Percentiles rank a stretch among this genome's conserved stretches.
Evolutionary conservation across 331 rosid species (phyloP).

Genomic region (Erythrophleum ivorense): DNA sequence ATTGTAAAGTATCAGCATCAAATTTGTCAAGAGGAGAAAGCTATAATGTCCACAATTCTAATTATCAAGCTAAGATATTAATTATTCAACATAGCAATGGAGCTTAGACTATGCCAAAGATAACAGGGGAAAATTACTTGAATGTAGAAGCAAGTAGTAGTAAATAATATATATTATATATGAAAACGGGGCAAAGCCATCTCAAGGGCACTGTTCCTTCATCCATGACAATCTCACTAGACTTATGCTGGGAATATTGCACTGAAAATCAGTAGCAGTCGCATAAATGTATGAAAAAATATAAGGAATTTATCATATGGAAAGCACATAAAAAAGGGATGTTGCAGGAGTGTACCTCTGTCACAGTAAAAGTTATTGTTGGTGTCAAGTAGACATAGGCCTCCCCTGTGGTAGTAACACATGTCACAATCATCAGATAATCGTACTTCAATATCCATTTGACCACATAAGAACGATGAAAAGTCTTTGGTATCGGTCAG

Average conservation of each 20-base stretch:
- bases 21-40: not conserved
- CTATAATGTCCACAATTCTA: not conserved
- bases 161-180: no score
- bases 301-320: not conserved
- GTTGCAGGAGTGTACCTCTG: not conserved
- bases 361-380: not conserved
- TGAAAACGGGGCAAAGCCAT: no score
- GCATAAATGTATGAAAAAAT: not conserved
- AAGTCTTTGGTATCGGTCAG: not conserved
- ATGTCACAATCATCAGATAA: not conserved
- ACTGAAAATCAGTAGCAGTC: not conserved
- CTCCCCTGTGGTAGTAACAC: not conserved
- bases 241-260: not conserved
- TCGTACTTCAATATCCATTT: fast-evolving
- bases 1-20: not conserved
- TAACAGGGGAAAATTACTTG: not conserved
- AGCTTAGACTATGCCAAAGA: not conserved
- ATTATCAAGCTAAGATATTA: not conserved
- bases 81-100: not conserved
- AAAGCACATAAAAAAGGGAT: not conserved
- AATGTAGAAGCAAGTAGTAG: no score
- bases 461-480: not conserved
- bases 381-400: slow-evolving; percentile 33
- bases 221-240: no score
- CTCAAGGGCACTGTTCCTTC: no score